Evolutionary conservation across 1,284 basidiomycete genomes (phyloP).

Genomic region (Anthracocystis panici-leucophaei): DNA sequence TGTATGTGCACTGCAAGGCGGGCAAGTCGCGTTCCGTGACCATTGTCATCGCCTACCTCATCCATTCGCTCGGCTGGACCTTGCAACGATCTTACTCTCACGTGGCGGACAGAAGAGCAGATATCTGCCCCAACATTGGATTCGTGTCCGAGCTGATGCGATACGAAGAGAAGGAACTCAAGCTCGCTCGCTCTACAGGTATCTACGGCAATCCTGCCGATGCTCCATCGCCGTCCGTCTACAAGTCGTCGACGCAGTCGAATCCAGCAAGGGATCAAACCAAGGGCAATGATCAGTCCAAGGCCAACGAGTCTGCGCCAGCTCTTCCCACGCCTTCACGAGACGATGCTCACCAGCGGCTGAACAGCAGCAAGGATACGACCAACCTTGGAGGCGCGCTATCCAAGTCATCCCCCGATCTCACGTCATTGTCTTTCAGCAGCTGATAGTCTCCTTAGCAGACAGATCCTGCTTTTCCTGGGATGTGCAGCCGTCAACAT

Average conservation of each 20-base stretch:
- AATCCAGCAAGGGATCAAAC: constrained; percentile 1
- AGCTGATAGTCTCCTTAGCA: no score
- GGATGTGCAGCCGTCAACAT: constrained; percentile 4
- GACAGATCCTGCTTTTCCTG: no score
- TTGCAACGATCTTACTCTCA: constrained; percentile 89
- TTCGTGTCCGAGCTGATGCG: constrained; percentile 97
- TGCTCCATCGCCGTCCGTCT: neutral
- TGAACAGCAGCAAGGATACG: neutral
- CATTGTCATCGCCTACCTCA: constrained; percentile 95
- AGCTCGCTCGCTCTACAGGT: constrained; percentile 33
- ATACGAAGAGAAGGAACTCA: constrained; percentile 78
- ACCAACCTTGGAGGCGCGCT: neutral
- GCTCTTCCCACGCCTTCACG: constrained; percentile 3
- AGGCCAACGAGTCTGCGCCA: constrained; percentile 5
- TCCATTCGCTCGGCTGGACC: constrained; percentile 95
- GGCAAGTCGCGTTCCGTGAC: constrained; percentile 97
- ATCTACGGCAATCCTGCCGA: constrained; percentile 27
- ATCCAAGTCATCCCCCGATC: constrained; percentile 41
- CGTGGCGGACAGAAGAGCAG: constrained; percentile 87
- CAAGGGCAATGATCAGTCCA: neutral
- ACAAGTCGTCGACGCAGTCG: constrained; percentile 15
- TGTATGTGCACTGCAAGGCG: constrained; percentile 96
- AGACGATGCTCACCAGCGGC: constrained; percentile 6
- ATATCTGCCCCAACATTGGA: constrained; percentile 97
- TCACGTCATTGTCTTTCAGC: constrained; percentile 12